These are phyloP conservation scores for Canavalia gladiata DNA, from an alignment of 306 rosid genomes.

Conservation along the genomic window DNA sequence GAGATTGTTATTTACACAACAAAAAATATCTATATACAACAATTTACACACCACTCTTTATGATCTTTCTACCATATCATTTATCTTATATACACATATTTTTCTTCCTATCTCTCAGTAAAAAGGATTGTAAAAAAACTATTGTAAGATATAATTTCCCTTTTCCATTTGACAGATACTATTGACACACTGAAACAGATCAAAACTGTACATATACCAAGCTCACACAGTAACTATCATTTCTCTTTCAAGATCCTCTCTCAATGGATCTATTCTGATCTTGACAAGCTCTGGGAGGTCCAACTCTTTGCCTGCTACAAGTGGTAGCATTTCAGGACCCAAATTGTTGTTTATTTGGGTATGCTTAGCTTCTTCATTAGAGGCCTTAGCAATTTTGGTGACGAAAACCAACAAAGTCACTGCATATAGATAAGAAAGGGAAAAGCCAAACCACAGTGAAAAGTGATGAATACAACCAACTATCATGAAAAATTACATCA, in stretches of 20 bases:
- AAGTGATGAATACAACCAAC: neutral
- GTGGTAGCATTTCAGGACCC: constrained; percentile 44
- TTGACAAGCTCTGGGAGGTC: constrained; percentile 49
- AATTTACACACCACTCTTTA: too few species aligned
- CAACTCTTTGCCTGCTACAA: constrained; percentile 11
- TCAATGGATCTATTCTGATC: constrained; percentile 46
- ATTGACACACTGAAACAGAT: neutral
- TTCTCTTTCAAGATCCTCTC: constrained; percentile 45
- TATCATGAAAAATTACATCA: neutral
- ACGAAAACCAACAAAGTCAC: constrained; percentile 57
- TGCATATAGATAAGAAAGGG: constrained; percentile 37
- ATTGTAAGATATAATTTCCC: too few species aligned
- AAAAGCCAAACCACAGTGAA: neutral
- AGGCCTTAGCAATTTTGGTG: constrained; percentile 67
- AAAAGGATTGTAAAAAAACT: too few species aligned
- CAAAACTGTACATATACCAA: neutral
- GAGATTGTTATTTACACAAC: too few species aligned
- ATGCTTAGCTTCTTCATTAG: constrained; percentile 60
- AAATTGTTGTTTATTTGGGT: constrained; percentile 41
- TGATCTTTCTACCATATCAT: too few species aligned
- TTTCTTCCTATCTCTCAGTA: too few species aligned
- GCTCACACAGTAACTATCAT: constrained; percentile 6
- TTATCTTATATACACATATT: too few species aligned
- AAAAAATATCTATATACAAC: too few species aligned
- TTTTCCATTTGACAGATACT: neutral